Percentiles rank a stretch among this genome's conserved stretches.
These are phyloP conservation scores for Cladosporium sp. DNA, from an alignment of 2,329 filamentous ascomycete species.

Conservation along the genomic window DNA sequence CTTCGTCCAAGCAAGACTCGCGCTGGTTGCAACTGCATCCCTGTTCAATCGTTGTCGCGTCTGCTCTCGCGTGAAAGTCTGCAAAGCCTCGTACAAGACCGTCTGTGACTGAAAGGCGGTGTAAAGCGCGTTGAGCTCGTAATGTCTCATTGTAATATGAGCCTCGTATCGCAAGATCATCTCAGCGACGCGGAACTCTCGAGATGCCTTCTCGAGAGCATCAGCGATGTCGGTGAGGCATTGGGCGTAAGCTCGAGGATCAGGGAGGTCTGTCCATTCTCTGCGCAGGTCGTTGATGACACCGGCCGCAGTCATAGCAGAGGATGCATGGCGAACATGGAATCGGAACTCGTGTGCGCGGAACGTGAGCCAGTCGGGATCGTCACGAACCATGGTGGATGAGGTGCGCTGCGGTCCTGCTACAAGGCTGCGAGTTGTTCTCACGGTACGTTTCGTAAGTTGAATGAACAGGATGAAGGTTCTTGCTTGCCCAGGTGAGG, in stretches of 20 bases:
- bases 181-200: too few species aligned
- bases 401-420: neutral
- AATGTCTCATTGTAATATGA: neutral
- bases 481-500: too few species aligned
- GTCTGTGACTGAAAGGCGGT: neutral
- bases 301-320: neutral
- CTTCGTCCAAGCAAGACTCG: neutral
- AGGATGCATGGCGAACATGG: neutral
- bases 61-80: neutral
- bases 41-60: neutral
- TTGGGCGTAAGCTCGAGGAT: neutral
- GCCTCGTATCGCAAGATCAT: too few species aligned
- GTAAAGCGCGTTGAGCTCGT: neutral
- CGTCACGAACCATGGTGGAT: neutral
- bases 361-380: neutral
- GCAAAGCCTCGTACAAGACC: neutral
- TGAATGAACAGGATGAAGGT: too few species aligned
- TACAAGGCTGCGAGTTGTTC: too few species aligned
- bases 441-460: too few species aligned
- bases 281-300: neutral
- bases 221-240: neutral
- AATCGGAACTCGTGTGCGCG: neutral
- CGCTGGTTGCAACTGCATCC: too few species aligned
- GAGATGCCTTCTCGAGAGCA: too few species aligned
- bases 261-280: too few species aligned